Percentiles rank a stretch among this genome's conserved stretches.
Evolutionary conservation across 1,284 basidiomycete species (phyloP).

Genomic region (Violaceomyces palustris): DNA sequence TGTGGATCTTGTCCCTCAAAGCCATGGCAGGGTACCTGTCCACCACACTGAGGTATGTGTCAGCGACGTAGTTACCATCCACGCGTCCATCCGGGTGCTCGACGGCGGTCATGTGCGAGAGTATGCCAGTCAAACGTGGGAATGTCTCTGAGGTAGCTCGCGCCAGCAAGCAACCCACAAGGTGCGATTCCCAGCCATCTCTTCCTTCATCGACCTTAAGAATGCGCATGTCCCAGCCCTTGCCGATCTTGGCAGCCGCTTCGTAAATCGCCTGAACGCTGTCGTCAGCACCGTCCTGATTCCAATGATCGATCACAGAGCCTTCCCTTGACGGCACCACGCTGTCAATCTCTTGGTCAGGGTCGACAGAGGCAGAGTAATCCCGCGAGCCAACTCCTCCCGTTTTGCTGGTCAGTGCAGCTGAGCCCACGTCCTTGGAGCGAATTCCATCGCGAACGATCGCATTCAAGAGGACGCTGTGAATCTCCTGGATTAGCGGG

Average conservation of each 20-base stretch:
- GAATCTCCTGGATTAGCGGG: slow-evolving; percentile 75
- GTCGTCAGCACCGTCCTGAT: slow-evolving; percentile 7
- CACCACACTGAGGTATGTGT: slow-evolving; percentile 37
- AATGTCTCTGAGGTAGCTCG: slow-evolving; percentile 36
- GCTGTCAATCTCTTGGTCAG: slow-evolving; percentile 42
- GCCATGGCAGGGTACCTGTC: slow-evolving; percentile 69
- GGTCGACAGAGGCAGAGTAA: slow-evolving; percentile 49
- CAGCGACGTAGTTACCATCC: slow-evolving; percentile 27
- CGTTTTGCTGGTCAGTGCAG: background rate
- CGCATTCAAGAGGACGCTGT: slow-evolving; percentile 81
- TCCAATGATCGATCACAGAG: slow-evolving; percentile 14
- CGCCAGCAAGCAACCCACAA: slow-evolving; percentile 38
- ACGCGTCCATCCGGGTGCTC: slow-evolving; percentile 37
- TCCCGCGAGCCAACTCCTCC: slow-evolving; percentile 13
- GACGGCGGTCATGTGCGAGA: slow-evolving; percentile 46
- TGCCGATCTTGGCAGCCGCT: slow-evolving; percentile 22
- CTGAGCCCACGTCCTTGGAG: slow-evolving; percentile 1
- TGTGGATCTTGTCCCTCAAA: slow-evolving; percentile 72
- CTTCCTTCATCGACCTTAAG: slow-evolving; percentile 39
- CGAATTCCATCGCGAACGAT: slow-evolving; percentile 65
- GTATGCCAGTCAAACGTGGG: slow-evolving; percentile 43
- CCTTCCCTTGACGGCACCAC: slow-evolving; percentile 22
- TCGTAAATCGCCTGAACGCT: slow-evolving; percentile 27
- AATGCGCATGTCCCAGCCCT: slow-evolving; percentile 37
- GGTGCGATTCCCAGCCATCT: slow-evolving; percentile 39